Base-by-base conservation (phyloP, 1,284 basidiomycete genomes). In the Fomitopsis pinicola region DNA sequence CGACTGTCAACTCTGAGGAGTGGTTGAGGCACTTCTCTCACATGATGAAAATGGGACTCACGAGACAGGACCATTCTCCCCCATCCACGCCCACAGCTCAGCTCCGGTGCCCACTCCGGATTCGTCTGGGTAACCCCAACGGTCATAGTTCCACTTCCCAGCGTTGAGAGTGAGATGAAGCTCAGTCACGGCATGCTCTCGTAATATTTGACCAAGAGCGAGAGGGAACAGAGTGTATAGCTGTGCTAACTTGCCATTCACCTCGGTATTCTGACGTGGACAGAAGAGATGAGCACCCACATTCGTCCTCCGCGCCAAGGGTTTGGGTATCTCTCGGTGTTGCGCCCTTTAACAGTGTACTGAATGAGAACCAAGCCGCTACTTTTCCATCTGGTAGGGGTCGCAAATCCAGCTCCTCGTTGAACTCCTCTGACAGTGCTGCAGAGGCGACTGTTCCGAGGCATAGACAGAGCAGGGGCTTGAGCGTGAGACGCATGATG, bases 11-110 rank as follows among this genome's bases (percentile, higher is more conserved):
- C 76, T 35, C 88, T 92, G 67, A 0, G 36, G 44, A 1, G 33
- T 19, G 35, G n/a, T 5, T 15, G 19, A 44, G 36, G 30, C 30
- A 26, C 57, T 33, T 17, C 9, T 10, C 48, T n/a, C 28, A 4
- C 7, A 48, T 2, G 48, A 33, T 7, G 48, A 35, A 9, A n/a
- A 48, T 14, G 28, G 14, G 15, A 38, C 85, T 70, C 68, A 88
- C 88, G 79, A 82, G 17, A 73, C 64, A 26, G 75, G 67, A 0
- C 77, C 78, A 36, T 80, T 82, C 46, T 88, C 86, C 36, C 82
- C 86, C 80, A 96, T 88, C 92, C 93, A 95, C 6, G 90, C 93
- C 86, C 91, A 91, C 2, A 98, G 77, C 71, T 97, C 94, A 5
- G 93, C 96, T 7, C 95, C 97, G 0, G 87, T 87, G 0, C 90